Percentiles rank a stretch among this genome's conserved stretches.
These are phyloP conservation scores for Talaromyces sp. DNA, from an alignment of 2,329 filamentous ascomycete species.

Conservation along the genomic window DNA sequence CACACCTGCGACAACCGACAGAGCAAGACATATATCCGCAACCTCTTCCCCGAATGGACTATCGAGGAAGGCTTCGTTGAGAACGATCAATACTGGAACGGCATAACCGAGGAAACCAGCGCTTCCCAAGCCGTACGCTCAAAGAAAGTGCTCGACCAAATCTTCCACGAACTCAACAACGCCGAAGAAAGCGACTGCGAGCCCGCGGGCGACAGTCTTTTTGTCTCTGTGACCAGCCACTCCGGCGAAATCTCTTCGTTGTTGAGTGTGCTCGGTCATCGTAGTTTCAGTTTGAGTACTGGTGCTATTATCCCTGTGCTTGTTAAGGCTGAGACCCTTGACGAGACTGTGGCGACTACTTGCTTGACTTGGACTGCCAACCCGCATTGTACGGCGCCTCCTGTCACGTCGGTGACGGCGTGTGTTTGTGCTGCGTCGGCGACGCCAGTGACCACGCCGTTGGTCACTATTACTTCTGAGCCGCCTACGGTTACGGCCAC, in stretches of 20 bases:
- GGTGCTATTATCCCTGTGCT: constrained; percentile 52
- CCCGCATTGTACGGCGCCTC: constrained; percentile 34
- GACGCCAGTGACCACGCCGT: constrained; percentile 29
- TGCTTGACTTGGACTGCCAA: constrained; percentile 28
- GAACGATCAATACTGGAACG: constrained; percentile 53
- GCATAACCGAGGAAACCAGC: constrained; percentile 48
- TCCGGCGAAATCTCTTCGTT: constrained; percentile 56
- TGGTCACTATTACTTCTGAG: constrained; percentile 20
- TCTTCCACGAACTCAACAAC: constrained; percentile 39
- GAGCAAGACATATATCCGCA: constrained; percentile 46
- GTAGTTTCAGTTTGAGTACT: constrained; percentile 45
- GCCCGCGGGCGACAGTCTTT: constrained; percentile 27
- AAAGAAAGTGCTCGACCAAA: constrained; percentile 47
- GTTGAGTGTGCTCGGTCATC: constrained; percentile 45
- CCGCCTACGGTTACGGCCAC: constrained; percentile 7
- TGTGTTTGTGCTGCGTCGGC: constrained; percentile 33
- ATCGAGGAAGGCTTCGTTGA: constrained; percentile 55
- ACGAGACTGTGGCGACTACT: constrained; percentile 20
- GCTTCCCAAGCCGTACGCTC: constrained; percentile 47
- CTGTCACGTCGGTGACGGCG: constrained; percentile 27
- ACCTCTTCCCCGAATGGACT: constrained; percentile 47
- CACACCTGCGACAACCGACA: constrained; percentile 60
- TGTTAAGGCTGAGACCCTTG: constrained; percentile 40
- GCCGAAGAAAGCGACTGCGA: not conserved
- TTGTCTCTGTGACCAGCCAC: constrained; percentile 56